Base-by-base conservation (phyloP, 1,139 yeast species). In the Debaryomyces sp. region DNA sequence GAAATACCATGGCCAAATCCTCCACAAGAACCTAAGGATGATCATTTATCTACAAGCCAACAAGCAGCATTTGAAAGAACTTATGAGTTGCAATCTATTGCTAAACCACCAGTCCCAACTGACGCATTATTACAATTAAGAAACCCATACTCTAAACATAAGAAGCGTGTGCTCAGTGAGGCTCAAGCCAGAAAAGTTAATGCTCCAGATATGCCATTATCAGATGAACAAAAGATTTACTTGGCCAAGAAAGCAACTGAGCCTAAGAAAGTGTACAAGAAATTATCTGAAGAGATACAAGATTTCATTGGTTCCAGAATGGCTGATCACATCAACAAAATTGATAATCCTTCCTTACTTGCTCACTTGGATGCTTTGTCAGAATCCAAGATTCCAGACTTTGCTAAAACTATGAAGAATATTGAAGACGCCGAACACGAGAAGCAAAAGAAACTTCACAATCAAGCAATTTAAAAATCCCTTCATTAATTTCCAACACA, bases 1-100 rank as follows among this genome's bases (percentile, higher is more conserved):
- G 82, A 83, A 43, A 83, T 92, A 47, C 97, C 98, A 48, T 92
- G 96, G 96, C 98, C 98, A 39, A 80, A 82, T 55, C 96, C 96
- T 2, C 85, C 83, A 33, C 75, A 78, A 7, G 70, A 73, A n/a
- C 61, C 68, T 2, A 80, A 79, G 55, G 88, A 84, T 48, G 89
- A 87, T 45, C 68, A 67, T 12, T 70, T 82, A 49, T 72, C 80
- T 2, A 89, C 97, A 0, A 66, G 69, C 10, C 80, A 82, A 41
- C 84, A 78, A 6, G 70, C 72, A 1, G 95, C 82, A 2, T 80
- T 84, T 51, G 89, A 84, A 57, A 85, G 89, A 65, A 84, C 97
- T 5, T 88, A 77, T 66, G 88, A 82, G 67, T 85, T 89, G 32
- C 86, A 85, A 50, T 78, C 89, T 26, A 69, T 89, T 13, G 84